Evolutionary conservation across 2,329 filamentous ascomycete genomes (phyloP), one percentile per base, ranked within the genome.

Genomic region (Diaporthe capsici): DNA sequence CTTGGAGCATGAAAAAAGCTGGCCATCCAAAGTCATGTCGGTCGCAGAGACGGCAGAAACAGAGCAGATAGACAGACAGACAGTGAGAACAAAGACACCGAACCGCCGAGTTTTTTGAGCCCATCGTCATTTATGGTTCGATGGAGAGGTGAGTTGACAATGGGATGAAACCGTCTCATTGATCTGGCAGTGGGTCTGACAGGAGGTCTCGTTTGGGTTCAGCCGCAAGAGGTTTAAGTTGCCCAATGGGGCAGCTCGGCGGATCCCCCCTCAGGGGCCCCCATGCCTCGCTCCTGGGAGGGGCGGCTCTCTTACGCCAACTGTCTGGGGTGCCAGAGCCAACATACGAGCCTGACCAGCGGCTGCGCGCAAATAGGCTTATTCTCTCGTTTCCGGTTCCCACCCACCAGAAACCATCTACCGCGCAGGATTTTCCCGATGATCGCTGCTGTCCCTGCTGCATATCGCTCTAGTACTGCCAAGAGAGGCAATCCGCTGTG

Each of bases 141-240:
- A 68, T 65, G 53, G 47, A n/a, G 58, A 55, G 47, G 25, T 55
- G 34, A 53, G 71, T 53, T 63, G 71, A 60, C 17, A 47, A 73
- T 55, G n/a, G 39, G 58, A 63, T 73, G 71, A 73, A 73, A 73
- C 71, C 65, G 65, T 68, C 65, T 53, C 47, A 25, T 28, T 68
- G 58, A 44, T 51, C 47, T 44, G 58, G 49, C 34, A 31, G 71
- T 73, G 71, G 71, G 71, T 73, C 71, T 65, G 71, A 73, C 71
- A 73, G 58, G 71, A 73, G 71, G 71, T 73, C 71, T 73, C 47
- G 71, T 73, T 73, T 73, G 58, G 71, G 58, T 55, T 73, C n/a
- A 73, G 71, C 71, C 71, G 71, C 71, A 65, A 65, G 44, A 9
- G 13, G 47, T 42, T 55, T 63, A 61, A 65, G 71, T 73, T 51